Evolutionary conservation across 495 filamentous ascomycete genomes (phyloP), one percentile per base, ranked within the genome.

Genomic region (Darksidea phi): DNA sequence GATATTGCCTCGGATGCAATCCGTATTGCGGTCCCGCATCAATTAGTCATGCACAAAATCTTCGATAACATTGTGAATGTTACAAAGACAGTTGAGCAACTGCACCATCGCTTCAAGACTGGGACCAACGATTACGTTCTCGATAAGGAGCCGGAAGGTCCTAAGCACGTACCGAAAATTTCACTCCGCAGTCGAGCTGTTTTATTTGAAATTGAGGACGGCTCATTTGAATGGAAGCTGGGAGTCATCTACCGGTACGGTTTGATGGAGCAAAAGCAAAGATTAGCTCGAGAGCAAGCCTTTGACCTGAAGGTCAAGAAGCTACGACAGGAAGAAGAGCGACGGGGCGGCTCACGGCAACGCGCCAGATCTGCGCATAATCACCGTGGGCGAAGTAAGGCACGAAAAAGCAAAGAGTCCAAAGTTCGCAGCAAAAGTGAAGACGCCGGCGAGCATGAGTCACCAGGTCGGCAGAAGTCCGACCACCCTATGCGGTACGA

Each of bases 211-310:
- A 76, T 99, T 48, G 94, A 99, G 73, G 94, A 99, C 72, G 91
- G 94, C 51, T 86, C 89, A 0, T 99, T 99, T 69, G 94, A 99
- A 70, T 97, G 92, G 88, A 96, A 96, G 68, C 79, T 99, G 20
- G 89, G 90, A 0, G 82, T 86, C 64, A 99, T 97, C 48, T 97
- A 97, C 67, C 85, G 93, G 6, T 81, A 87, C 20, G 94, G 95
- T 1, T 76, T 95, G 21, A 77, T 90, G 48, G 94, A 99, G 68
- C 90, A 97, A 74, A 82, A 85, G 69, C 93, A 97, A 69, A 83
- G 94, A 13, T 75, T 92, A 59, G 93, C 92, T 12, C 82, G 94
- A 23, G 90, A 96, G 74, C 90, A 95, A 43, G 93, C 94, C 0
- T 97, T 92, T 75, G 74, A 83, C 6, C 75, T 95, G 46, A 99